Conservation (phyloP, 1,284 basidiomycete species). For the Malassezia obtusa region DNA sequence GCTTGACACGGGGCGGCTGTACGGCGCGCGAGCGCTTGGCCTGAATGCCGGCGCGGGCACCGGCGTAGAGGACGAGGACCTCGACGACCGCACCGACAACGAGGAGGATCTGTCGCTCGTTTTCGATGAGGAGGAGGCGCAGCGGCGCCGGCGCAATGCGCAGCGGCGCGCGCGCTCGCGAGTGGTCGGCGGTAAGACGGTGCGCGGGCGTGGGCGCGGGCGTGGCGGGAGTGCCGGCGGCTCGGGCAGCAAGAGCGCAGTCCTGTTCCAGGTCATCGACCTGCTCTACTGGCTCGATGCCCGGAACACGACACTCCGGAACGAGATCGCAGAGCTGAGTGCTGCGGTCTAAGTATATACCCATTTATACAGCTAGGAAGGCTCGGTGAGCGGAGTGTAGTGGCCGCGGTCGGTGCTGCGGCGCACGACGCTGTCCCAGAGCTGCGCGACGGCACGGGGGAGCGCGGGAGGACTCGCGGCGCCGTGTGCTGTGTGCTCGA, state of each 20-base stretch:
- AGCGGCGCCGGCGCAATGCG: slow-evolving; percentile 15
- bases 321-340: slow-evolving; percentile 25
- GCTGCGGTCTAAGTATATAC: neutral
- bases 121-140: slow-evolving; percentile 16
- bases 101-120: slow-evolving; percentile 24
- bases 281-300: slow-evolving; percentile 41
- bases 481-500: neutral
- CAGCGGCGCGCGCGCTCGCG: slow-evolving; percentile 14
- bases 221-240: slow-evolving; percentile 43
- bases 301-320: slow-evolving; percentile 26
- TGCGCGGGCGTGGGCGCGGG: slow-evolving; percentile 24
- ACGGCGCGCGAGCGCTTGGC: slow-evolving; percentile 42
- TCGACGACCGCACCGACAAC: slow-evolving; percentile 39
- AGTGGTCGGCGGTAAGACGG: neutral
- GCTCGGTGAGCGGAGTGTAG: neutral
- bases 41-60: slow-evolving; percentile 41
- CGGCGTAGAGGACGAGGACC: slow-evolving; percentile 44
- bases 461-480: neutral
- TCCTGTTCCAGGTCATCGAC: slow-evolving; percentile 46
- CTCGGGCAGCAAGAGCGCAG: slow-evolving; percentile 41
- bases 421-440: neutral
- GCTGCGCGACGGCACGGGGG: neutral
- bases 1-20: slow-evolving; percentile 37
- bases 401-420: neutral
- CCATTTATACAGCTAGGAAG: neutral